Evolutionary conservation across 306 rosid genomes (phyloP).

Genomic region (Begonia peltatifolia): DNA sequence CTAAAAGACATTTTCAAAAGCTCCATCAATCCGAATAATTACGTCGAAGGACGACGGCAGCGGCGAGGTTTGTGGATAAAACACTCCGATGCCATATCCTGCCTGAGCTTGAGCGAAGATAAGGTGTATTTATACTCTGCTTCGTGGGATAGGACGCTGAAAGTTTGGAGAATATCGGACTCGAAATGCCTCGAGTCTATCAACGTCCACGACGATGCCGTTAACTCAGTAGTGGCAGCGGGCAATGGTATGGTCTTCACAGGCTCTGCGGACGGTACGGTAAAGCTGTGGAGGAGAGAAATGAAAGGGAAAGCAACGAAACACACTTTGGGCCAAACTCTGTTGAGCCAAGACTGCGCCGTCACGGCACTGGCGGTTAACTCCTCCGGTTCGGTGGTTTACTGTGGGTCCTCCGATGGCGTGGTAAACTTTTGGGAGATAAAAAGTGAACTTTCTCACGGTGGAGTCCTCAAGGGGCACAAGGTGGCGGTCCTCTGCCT

Average conservation of each 20-base stretch:
- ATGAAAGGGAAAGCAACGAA: conserved; percentile 24
- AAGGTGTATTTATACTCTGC: conserved; percentile 41
- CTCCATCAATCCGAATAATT: conserved; percentile 66
- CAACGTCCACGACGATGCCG: conserved; percentile 64
- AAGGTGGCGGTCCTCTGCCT: conserved; percentile 70
- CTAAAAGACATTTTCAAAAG: conserved; percentile 67
- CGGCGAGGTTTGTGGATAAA: conserved; percentile 62
- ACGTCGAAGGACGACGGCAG: conserved; percentile 41
- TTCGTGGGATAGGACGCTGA: conserved; percentile 74
- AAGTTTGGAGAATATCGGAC: conserved; percentile 58
- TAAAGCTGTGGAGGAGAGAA: conserved; percentile 57
- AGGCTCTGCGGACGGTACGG: conserved; percentile 88
- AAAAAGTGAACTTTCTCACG: conserved; percentile 34
- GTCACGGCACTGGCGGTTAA: conserved; percentile 58
- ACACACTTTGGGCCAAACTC: conserved; percentile 33
- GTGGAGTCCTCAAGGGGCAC: conserved; percentile 73
- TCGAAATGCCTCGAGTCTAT: conserved; percentile 74
- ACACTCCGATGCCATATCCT: conserved; percentile 79
- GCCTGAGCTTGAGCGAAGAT: conserved; percentile 43
- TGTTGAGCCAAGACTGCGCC: conserved; percentile 72
- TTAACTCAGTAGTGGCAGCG: conserved; percentile 54
- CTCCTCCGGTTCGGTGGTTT: conserved; percentile 34
- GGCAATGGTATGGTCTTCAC: conserved; percentile 32
- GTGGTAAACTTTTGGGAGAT: conserved; percentile 63
- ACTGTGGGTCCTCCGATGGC: conserved; percentile 84